A percentile compares a stretch with the other conserved stretches of the same genome.
phyloP scores from a whole-genome alignment of 768 basidiomycete species.

The Suillus sp. region DNA sequence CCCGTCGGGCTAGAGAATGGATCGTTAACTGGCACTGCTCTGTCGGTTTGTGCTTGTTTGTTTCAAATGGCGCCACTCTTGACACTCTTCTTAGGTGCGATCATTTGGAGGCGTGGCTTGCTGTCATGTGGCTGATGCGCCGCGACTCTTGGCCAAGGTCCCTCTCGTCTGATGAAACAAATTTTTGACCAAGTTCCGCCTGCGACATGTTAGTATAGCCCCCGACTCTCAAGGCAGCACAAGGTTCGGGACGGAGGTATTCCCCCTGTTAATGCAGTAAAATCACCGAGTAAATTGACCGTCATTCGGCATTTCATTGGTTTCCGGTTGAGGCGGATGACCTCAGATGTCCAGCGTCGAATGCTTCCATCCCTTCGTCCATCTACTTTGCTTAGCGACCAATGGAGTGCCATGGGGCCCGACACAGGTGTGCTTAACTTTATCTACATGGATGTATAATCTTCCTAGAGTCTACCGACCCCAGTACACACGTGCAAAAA shows the following conservation, averaged over 20 bases:
- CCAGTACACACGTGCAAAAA: no score
- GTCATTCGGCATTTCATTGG: not conserved
- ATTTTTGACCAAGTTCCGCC: not conserved
- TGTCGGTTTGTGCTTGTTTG: not conserved
- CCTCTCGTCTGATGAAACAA: not conserved
- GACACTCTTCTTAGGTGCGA: not conserved
- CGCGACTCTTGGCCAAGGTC: not conserved
- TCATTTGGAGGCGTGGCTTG: not conserved
- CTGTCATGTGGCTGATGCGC: conserved; percentile 4
- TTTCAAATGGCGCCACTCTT: not conserved
- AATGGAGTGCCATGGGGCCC: not conserved
- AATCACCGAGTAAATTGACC: not conserved
- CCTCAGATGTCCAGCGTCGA: not conserved
- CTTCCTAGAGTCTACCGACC: no score
- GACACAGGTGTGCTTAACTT: no score
- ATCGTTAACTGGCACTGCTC: no score
- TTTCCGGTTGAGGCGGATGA: not conserved
- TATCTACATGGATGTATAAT: not conserved
- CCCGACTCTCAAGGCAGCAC: not conserved
- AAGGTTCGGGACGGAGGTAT: not conserved
- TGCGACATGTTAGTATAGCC: not conserved
- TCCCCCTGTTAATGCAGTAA: not conserved
- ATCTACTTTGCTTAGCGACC: not conserved
- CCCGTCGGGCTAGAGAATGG: not conserved
- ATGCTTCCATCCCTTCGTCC: not conserved